These are phyloP conservation scores for Chalciporus piperatus DNA, from an alignment of 768 basidiomycete species.

Conservation along the genomic window DNA sequence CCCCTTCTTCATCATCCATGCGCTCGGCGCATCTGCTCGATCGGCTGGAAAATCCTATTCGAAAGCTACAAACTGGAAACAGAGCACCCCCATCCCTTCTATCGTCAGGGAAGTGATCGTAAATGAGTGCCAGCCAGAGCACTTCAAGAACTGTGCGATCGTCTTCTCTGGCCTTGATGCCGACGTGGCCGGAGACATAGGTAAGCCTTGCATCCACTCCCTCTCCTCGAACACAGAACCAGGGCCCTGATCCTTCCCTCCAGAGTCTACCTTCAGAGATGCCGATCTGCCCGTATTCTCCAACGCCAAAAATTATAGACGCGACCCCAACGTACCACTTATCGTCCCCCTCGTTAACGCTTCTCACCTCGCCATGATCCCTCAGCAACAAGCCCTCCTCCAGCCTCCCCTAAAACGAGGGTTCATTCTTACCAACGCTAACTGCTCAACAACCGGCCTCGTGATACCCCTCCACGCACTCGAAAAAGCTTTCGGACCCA, in stretches of 20 bases:
- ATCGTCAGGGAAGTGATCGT: slow-evolving; percentile 57
- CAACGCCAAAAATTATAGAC: slow-evolving; percentile 93
- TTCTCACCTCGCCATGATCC: slow-evolving; percentile 77
- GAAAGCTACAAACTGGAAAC: slow-evolving; percentile 84
- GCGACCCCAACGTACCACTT: slow-evolving; percentile 91
- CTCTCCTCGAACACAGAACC: not conserved
- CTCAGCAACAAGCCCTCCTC: slow-evolving; percentile 73
- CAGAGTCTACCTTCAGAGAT: slow-evolving; percentile 81
- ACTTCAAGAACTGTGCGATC: slow-evolving; percentile 78
- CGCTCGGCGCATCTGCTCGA: slow-evolving; percentile 83
- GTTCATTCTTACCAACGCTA: slow-evolving; percentile 98
- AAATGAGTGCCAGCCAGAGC: slow-evolving; percentile 69
- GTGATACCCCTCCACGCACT: slow-evolving; percentile 90
- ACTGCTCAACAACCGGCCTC: slow-evolving; percentile 93
- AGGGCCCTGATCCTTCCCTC: not conserved
- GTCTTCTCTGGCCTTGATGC: slow-evolving; percentile 96
- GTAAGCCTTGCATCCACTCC: slow-evolving; percentile 38
- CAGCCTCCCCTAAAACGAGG: slow-evolving; percentile 71
- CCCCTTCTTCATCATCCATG: slow-evolving; percentile 86
- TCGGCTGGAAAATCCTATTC: slow-evolving; percentile 83
- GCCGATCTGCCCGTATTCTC: slow-evolving; percentile 94
- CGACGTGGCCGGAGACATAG: slow-evolving; percentile 93
- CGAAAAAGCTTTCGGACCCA: slow-evolving; percentile 89
- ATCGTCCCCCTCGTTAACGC: slow-evolving; percentile 96
- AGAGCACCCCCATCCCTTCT: slow-evolving; percentile 69